Percentiles rank a stretch among this genome's conserved stretches.
These are phyloP conservation scores for Exserohilum turcica DNA, from an alignment of 2,329 filamentous ascomycete genomes.

Conservation along the genomic window DNA sequence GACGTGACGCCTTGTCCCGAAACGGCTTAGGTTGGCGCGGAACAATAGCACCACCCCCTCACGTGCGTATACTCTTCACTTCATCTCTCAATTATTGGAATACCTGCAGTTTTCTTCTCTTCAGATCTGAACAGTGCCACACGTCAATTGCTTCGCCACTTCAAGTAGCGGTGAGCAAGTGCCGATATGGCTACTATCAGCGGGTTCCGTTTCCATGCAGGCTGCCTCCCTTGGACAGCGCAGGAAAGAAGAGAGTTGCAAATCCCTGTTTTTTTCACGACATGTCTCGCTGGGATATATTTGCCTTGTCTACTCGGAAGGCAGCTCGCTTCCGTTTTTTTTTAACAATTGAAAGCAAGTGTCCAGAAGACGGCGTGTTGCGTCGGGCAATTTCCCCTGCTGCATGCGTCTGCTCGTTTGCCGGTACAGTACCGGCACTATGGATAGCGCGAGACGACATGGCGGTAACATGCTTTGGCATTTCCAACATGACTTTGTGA, in stretches of 20 bases:
- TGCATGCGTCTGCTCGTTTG: conserved; percentile 12
- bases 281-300: background rate
- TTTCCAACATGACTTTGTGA: background rate
- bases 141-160: background rate
- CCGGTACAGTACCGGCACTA: conserved; percentile 7
- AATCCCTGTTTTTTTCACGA: background rate
- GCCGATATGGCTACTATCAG: conserved; percentile 2
- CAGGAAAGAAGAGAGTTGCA: background rate
- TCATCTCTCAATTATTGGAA: background rate
- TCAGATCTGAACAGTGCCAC: too few relatives aligned
- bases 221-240: conserved; percentile 16
- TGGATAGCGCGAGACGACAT: conserved; percentile 1
- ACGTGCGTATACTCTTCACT: conserved; percentile 19
- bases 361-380: background rate
- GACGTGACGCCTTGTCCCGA: conserved; percentile 17
- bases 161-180: conserved; percentile 20
- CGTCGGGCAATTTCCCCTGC: background rate
- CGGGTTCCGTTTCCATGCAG: background rate
- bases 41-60: conserved; percentile 8
- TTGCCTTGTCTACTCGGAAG: conserved; percentile 1
- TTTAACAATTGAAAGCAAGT: background rate
- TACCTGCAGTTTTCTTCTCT: background rate
- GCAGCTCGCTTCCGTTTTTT: background rate
- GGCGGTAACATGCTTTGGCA: conserved; percentile 8
- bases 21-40: conserved; percentile 12